phyloP scores from a whole-genome alignment of 352 stramenopile genomes.

The Phytophthora melonis region DNA sequence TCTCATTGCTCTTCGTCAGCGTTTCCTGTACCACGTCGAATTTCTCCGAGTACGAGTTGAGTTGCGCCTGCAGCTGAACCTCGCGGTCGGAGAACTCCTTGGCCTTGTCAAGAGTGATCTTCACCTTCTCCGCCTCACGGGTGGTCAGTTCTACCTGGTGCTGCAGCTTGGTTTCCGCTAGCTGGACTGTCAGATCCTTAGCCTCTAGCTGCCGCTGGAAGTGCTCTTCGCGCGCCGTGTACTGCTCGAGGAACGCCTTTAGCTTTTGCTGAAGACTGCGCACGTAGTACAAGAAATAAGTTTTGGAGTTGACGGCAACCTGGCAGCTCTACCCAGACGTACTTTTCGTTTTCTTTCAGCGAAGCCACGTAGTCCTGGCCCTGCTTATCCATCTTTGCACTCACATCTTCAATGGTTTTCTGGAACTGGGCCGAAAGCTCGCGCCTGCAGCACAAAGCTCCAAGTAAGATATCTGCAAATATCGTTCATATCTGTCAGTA shows the following conservation, averaged over 20 bases:
- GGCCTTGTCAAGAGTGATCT: slow-evolving; percentile 84
- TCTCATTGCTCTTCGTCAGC: slow-evolving; percentile 86
- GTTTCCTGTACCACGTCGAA: slow-evolving; percentile 89
- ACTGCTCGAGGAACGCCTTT: slow-evolving; percentile 86
- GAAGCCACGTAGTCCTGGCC: slow-evolving; percentile 85
- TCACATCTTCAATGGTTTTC: slow-evolving; percentile 90
- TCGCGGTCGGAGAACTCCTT: slow-evolving; percentile 86
- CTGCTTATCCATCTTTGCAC: slow-evolving; percentile 90
- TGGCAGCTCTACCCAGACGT: slow-evolving; percentile 5
- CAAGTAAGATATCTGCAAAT: not conserved
- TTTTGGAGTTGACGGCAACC: not conserved
- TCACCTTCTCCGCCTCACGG: slow-evolving; percentile 72
- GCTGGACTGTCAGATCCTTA: slow-evolving; percentile 83
- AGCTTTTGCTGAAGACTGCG: slow-evolving; percentile 85
- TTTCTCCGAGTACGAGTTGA: slow-evolving; percentile 88
- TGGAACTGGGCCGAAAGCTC: slow-evolving; percentile 85
- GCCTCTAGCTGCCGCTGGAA: slow-evolving; percentile 86
- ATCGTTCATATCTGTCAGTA: not conserved
- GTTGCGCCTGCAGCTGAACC: slow-evolving; percentile 74
- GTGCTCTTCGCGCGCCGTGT: slow-evolving; percentile 81
- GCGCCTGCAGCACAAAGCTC: slow-evolving; percentile 39
- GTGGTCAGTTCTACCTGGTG: slow-evolving; percentile 82
- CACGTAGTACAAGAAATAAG: not conserved
- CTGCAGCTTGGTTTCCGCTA: slow-evolving; percentile 83
- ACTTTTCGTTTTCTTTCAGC: slow-evolving; percentile 88